Evolutionary conservation across 208 protist species (phyloP).

Genomic region (Trypanosoma theileri): DNA sequence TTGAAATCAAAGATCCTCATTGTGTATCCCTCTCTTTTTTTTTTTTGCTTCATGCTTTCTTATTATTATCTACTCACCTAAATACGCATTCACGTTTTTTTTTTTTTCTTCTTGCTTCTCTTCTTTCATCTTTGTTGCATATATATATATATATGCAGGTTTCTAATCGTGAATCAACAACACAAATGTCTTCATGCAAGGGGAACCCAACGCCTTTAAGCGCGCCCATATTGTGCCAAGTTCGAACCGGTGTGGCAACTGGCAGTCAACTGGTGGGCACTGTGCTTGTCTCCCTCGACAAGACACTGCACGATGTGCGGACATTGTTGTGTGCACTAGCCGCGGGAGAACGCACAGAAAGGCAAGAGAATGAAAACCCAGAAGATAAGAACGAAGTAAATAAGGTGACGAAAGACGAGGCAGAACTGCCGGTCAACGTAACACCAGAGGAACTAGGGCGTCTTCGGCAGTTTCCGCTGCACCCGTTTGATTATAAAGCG

Average conservation of each 20-base stretch:
- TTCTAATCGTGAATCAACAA: too few relatives aligned
- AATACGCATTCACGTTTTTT: constrained; percentile 11
- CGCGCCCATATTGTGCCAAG: constrained; percentile 57
- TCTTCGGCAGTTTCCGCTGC: constrained; percentile 50
- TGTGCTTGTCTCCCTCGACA: constrained; percentile 44
- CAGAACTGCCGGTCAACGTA: constrained; percentile 51
- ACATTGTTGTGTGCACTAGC: constrained; percentile 46
- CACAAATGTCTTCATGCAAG: constrained; percentile 4
- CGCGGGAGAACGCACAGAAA: constrained; percentile 14
- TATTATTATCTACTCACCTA: neutral
- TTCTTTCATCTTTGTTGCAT: constrained; percentile 11
- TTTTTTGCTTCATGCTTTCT: too few relatives aligned
- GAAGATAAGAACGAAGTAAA: constrained; percentile 11
- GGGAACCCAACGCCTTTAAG: constrained; percentile 16
- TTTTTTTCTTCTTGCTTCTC: constrained; percentile 17
- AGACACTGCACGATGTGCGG: constrained; percentile 59
- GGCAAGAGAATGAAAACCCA: too few relatives aligned
- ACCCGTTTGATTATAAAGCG: constrained; percentile 77
- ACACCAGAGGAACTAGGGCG: constrained; percentile 29
- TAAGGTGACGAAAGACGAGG: constrained; percentile 32
- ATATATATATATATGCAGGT: neutral
- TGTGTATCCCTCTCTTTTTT: too few relatives aligned
- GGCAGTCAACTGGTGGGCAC: constrained; percentile 69
- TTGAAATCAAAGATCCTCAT: too few relatives aligned
- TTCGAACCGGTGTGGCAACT: constrained; percentile 62